Base-by-base conservation (phyloP, 176 grass and related monocot genomes). In the Zizania latifolia region DNA sequence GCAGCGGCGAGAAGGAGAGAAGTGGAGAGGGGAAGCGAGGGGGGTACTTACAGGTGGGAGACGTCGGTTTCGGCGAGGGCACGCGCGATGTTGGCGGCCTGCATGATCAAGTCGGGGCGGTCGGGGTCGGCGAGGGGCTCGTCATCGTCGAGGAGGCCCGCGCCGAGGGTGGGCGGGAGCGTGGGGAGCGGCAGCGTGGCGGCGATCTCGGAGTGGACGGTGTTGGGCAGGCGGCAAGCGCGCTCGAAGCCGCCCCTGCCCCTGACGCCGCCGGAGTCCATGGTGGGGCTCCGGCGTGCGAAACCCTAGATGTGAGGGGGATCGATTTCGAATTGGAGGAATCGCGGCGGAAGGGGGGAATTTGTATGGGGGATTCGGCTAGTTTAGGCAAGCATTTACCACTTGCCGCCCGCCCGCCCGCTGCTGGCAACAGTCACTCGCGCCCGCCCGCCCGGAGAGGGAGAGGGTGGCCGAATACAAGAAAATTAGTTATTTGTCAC, bases 141-240 rank as follows among this genome's bases (percentile, higher is more conserved):
- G 67, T 94, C 89, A 62, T 81, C 84, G 62, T 79, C 43, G 55
- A 55, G 13, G 68, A 19, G 77, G 62, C 21, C 78, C 48, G 87
- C 84, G 84, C 89, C 95, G 63, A 94, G 89, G 62, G 78, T 43
- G 67, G 76, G 68, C 45, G 89, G 95, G 22, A 94, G 95, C 4
- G 76, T 69, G 41, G 95, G 89, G 24, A 99, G 89, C 40, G 92
- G 77, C 54, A 99, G 87, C 69, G 89, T 62, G 8, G 82, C 71
- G 30, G 92, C 92, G 79, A 92, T 73, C 72, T 99, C 95, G 16
- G 92, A 82, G 76, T 94, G 91, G 43, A 87, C 76, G 53, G 88
- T 99, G 84, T 99, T 99, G 10, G 89, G 81, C 6, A 99, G 77
- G 27, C 95, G 81, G 83, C 92, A 99, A 15, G 92, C 92, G 62